Evolutionary conservation across 805 yeast genomes (phyloP).

Genomic region (Candida dajiaensis): DNA sequence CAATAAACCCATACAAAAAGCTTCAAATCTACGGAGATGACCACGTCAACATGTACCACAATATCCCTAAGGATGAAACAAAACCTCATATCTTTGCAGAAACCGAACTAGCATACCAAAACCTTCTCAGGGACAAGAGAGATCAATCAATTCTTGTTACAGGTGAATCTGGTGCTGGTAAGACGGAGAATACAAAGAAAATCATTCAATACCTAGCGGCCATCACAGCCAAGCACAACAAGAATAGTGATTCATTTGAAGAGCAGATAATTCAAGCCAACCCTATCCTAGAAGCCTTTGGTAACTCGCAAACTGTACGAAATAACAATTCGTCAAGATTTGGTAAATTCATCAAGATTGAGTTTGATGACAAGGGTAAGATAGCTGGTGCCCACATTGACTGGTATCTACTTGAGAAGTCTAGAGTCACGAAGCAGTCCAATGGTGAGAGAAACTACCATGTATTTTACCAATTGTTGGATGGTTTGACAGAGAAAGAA

Average conservation of each 20-base stretch:
- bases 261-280: constrained; percentile 86
- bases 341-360: constrained; percentile 91
- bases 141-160: constrained; percentile 95
- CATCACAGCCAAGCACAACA: constrained; percentile 41
- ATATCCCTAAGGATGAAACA: constrained; percentile 35
- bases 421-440: constrained; percentile 80
- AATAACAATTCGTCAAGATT: constrained; percentile 94
- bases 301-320: constrained; percentile 92
- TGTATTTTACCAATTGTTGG: constrained; percentile 75
- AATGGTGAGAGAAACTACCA: constrained; percentile 85
- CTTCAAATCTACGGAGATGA: constrained; percentile 65
- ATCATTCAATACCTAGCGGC: constrained; percentile 88
- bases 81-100: constrained; percentile 91
- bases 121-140: constrained; percentile 57
- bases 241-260: constrained; percentile 48
- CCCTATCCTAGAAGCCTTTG: constrained; percentile 93
- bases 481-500: constrained; percentile 53
- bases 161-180: constrained; percentile 99
- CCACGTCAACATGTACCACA: constrained; percentile 51
- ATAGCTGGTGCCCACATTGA: constrained; percentile 89
- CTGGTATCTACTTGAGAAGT: constrained; percentile 90
- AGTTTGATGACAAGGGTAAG: constrained; percentile 55
- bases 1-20: constrained; percentile 83
- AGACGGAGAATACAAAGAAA: constrained; percentile 94
- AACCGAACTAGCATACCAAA: constrained; percentile 80